Evolutionary conservation across 164 flowering plant genomes (phyloP), one percentile per base, ranked within the genome.

Genomic region (Vitis labrusca): DNA sequence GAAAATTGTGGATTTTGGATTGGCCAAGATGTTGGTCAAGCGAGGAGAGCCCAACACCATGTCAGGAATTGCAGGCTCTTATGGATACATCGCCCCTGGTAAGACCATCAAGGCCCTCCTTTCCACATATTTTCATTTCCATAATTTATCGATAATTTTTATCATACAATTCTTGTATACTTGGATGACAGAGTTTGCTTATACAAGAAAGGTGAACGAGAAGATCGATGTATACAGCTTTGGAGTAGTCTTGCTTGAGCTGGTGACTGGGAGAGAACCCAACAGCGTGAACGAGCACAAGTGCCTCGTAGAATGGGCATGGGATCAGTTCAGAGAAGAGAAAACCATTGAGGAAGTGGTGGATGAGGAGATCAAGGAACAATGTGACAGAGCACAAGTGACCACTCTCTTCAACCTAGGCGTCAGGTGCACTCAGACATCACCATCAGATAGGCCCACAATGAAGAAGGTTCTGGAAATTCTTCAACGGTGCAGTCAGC

Each of bases 61-160:
- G 84, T 91, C 98, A 19, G 82, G 83, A 1, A 79, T 92, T 1
- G 97, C 91, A 1, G 98, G 98, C 49, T 87, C 98, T 27, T 82
- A 88, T 23, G 98, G 98, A 6, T 94, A 94, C 74, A 70, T 94
- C 9, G 95, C 98, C 48, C 98, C 98, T 58, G 98, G 98, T 91
- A 69, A 82, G 66, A 51, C 29, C 63, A n/a, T 27, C 27, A 23
- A 23, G 27, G 2, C 27, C 27, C 27, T 23, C 44, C 44, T 37
- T 37, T 37, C 44, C 44, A 37, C 2, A 23, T 23, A 2, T 23
- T 23, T 23, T 23, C 27, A 23, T 37, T 37, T 37, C 7, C 44
- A 37, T 37, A 37, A 37, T 37, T 37, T 6, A 37, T 37, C 5
- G 44, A 37, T 37, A 23, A 23, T 23, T 23, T 23, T 23, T 23